These are phyloP conservation scores for Apiotrichum akiyoshidainum DNA, from an alignment of 1,284 basidiomycete species.

Conservation along the genomic window DNA sequence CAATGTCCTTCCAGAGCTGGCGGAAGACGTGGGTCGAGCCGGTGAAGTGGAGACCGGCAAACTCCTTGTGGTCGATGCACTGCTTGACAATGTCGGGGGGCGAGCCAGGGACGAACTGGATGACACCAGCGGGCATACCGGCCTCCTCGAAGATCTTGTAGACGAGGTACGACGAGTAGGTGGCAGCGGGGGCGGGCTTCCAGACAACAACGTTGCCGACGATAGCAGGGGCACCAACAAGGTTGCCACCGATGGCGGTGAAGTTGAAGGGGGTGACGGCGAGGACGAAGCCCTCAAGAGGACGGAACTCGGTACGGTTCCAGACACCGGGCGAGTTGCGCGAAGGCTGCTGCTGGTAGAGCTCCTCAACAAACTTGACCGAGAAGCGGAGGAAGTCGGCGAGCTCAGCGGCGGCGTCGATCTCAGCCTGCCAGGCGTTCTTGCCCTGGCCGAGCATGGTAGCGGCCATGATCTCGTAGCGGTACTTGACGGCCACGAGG, in stretches of 20 bases:
- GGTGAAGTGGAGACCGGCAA: conserved; percentile 93
- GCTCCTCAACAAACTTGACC: conserved; percentile 92
- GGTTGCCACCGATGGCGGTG: conserved; percentile 92
- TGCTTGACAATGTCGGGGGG: conserved; percentile 77
- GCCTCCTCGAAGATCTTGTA: conserved; percentile 92
- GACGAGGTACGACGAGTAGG: conserved; percentile 90
- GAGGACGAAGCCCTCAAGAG: conserved; percentile 94
- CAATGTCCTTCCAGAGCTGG: conserved; percentile 94
- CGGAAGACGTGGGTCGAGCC: conserved; percentile 93
- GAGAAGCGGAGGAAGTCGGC: conserved; percentile 95
- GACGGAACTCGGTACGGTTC: conserved; percentile 96
- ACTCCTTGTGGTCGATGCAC: conserved; percentile 72
- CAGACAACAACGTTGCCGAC: conserved; percentile 94
- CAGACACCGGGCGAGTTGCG: conserved; percentile 83
- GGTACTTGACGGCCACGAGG: conserved; percentile 87
- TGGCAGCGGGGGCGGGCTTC: conserved; percentile 96
- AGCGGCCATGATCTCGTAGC: conserved; percentile 90
- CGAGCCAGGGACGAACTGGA: conserved; percentile 92
- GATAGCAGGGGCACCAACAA: conserved; percentile 77
- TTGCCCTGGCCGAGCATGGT: conserved; percentile 99
- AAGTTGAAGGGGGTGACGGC: conserved; percentile 99
- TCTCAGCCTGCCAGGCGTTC: conserved; percentile 99
- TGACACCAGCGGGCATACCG: conserved; percentile 87
- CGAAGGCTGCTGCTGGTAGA: conserved; percentile 85
- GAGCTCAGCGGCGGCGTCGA: conserved; percentile 96